phyloP scores from a whole-genome alignment of 2,329 filamentous ascomycete species.

The Neoscytalidium dimidiatum region DNA sequence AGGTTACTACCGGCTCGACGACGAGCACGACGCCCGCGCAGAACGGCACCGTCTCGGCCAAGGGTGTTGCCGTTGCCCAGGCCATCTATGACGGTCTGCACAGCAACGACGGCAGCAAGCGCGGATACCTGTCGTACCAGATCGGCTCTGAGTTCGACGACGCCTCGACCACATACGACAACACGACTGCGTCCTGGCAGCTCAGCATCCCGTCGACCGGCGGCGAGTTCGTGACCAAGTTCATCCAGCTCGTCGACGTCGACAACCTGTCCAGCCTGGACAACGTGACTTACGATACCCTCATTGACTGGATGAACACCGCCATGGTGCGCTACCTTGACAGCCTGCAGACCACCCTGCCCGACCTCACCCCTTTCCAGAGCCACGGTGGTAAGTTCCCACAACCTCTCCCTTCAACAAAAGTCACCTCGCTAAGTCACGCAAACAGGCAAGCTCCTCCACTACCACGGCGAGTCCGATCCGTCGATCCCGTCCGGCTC shows the following conservation, averaged over 20 bases:
- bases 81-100: conserved; percentile 40
- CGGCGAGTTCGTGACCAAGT: conserved; percentile 47
- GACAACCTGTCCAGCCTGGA: conserved; percentile 22
- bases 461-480: conserved; percentile 61
- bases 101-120: conserved; percentile 39
- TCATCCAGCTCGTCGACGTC: conserved; percentile 34
- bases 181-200: conserved; percentile 33
- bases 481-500: conserved; percentile 54
- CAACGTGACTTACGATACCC: conserved; percentile 57
- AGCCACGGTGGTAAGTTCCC: conserved; percentile 43
- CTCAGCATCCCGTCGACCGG: conserved; percentile 35
- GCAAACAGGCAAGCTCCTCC: conserved; percentile 50
- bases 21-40: conserved; percentile 28
- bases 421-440: background rate
- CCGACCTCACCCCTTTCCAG: conserved; percentile 55
- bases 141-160: conserved; percentile 35
- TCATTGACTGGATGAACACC: conserved; percentile 55
- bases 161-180: conserved; percentile 38
- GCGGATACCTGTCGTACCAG: conserved; percentile 46
- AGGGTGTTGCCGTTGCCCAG: conserved; percentile 31
- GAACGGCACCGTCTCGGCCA: conserved; percentile 34
- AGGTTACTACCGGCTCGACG: background rate
- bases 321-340: conserved; percentile 52
- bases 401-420: fast-evolving
- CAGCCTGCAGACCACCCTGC: conserved; percentile 55